Base-by-base conservation (phyloP, 352 stramenopile species). In the Peronosclerospora sorghi region DNA sequence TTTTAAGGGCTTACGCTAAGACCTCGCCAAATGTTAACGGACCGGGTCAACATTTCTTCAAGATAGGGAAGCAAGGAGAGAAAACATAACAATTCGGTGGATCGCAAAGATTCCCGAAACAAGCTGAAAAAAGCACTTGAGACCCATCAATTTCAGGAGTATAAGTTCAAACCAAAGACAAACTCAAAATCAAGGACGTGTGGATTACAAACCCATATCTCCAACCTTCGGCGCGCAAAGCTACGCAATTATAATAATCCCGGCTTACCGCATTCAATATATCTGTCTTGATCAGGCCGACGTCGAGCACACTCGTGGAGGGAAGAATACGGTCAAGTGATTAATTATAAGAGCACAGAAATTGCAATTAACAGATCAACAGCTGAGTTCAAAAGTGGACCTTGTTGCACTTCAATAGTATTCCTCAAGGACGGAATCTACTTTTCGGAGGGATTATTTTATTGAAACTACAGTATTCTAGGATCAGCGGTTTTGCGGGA, bases 1-100 rank as follows among this genome's bases (percentile, higher is more conserved):
- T 85, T 83, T 15, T 64, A 71, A 9, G 84, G 74, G 74, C 41
- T 86, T 5, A 75, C 62, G 15, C 43, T 82, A 5, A 86, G 74
- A 35, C 74, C 72, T 32, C 59, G 68, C 3, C 53, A 66, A 34
- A 57, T 68, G 19, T 41, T 38, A 9, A 48, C 27, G 24, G 36
- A 12, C 18, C 38, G 34, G 2, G n/a, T 1, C 13, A 41, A 36
- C 12, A 20, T 23, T 2, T 18, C 5, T 14, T 24, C 35, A 18
- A 41, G 44, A 12, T 29, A 51, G 4, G 30, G 19, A 5, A 12
- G 18, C 23, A 38, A 47, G 8, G 51, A 51, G 12, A 45, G 41
- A 71, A 61, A 8, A 9, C 38, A 6, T 26, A 26, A 3, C 3
- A 26, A 26, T 26, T 3, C 6, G 21, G 6, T 26, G 3, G 21